Evolutionary conservation across 768 basidiomycete species (phyloP), one percentile per base, ranked within the genome.

Genomic region (Leccinum barrowsii): DNA sequence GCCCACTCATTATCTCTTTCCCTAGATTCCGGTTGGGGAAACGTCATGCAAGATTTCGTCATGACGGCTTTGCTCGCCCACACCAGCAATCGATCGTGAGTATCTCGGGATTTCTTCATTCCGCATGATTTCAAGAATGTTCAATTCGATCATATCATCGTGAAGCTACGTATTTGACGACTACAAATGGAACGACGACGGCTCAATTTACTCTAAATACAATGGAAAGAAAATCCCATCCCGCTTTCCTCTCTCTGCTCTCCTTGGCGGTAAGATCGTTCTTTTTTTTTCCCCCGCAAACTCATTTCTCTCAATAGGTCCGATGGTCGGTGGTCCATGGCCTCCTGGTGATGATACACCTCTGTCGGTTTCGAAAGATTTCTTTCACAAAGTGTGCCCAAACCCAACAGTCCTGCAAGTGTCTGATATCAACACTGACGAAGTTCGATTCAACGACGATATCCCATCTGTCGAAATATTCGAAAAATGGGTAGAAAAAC

Each of bases 151-250:
- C 21, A 8, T 52, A 40, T 13, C 21, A 15, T 48, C n/a, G 19
- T 49, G 7, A 62, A 78, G 79, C 7, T 75, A 72, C 37, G 78
- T 80, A 13, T 79, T 80, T 56, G 69, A 77, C 44, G 74, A 80
- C 58, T 80, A 78, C 56, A 67, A 73, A n/a, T 80, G 78, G 78
- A 74, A 74, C 7, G 54, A 64, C 13, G 63, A 74, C 40, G 64
- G 73, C 1, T 70, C 73, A 21, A 64, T 65, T 8, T 80, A 76
- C 62, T 68, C 77, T 6, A 66, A 70, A 12, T 77, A 68, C 55
- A 69, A 75, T 54, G 74, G 71, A 12, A 72, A 73, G 21, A 55
- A 62, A 15, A 75, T 76, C 15, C 77, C 77, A 40, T 76, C 77
- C 0, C 74, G 71, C 13, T 73, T 76, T 34, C 80, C 79, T 2